Evolutionary conservation across 1,139 yeast genomes (phyloP), one percentile per base, ranked within the genome.

Genomic region (Debaryomyces singareniensis): DNA sequence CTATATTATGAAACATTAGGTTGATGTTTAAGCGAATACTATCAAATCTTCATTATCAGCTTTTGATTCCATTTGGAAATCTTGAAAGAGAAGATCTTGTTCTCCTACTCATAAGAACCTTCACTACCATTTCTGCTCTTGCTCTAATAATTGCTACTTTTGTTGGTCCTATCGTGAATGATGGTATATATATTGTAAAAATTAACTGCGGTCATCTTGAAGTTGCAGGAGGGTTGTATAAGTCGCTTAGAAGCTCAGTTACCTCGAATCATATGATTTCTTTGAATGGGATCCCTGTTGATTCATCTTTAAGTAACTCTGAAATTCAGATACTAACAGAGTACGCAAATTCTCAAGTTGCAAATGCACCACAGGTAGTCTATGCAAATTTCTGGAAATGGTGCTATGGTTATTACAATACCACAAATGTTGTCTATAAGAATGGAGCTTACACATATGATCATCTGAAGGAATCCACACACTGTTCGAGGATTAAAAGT

Each of bases 131-230:
- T 9, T 13, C 47, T 3, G 40, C 61, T 1, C 23, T 62, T 0
- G 23, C 54, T 2, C 31, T 54, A 15, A 34, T 54, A 0, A 25
- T 65, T 0, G 40, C 48, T 2, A 34, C 59, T 3, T 27, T 68
- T 21, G 36, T 61, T 0, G 61, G 62, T 2, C 58, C 69, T 0
- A 28, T 44, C n/a, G 29, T 49, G 9, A 36, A 53, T 3, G 39
- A 41, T 5, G 30, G 27, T 0, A 40, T 63, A 9, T 63, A 63
- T 38, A 48, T 70, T 13, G 57, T 68, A 4, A 45, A 63, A 24
- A 50, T 75, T 26, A 64, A 67, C 41, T 71, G 75, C 41, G 59
- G 69, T 5, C 77, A 68, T 41, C 47, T 66, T 4, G 75, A 71
- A 35, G 70, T 75, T 7, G 63, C 76, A 0, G 42, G 53, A 14